Percentiles rank a stretch among this genome's conserved stretches.
These are phyloP conservation scores for Dinochytrium kinnereticum DNA, from an alignment of 371 early-diverging fungal genomes.

Conservation along the genomic window DNA sequence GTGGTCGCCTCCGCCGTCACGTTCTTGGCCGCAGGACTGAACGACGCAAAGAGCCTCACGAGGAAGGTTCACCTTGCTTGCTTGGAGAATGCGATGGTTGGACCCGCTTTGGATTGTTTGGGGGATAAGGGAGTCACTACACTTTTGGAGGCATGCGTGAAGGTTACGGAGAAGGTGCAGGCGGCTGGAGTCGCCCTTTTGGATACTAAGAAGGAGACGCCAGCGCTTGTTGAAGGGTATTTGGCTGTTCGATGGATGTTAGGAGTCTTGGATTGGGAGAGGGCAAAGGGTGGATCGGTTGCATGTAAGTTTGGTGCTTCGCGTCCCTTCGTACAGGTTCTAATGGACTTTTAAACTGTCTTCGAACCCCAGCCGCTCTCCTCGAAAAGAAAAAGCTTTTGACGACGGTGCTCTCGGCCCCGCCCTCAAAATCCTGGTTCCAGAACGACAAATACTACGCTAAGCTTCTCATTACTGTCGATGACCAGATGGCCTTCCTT, in stretches of 20 bases:
- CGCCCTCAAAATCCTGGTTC: slow-evolving; percentile 70
- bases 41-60: slow-evolving; percentile 60
- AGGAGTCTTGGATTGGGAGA: slow-evolving; percentile 33
- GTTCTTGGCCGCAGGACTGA: slow-evolving; percentile 61
- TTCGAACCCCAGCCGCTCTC: slow-evolving; percentile 8
- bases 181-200: slow-evolving; percentile 46
- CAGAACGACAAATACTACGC: slow-evolving; percentile 82
- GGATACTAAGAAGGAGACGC: slow-evolving; percentile 51
- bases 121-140: slow-evolving; percentile 33
- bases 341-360: slow-evolving; percentile 4
- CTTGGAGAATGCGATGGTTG: slow-evolving; percentile 16
- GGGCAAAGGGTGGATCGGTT: slow-evolving; percentile 17
- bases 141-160: slow-evolving; percentile 49
- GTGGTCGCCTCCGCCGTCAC: slow-evolving; percentile 54
- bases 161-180: slow-evolving; percentile 47
- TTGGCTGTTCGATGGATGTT: slow-evolving; percentile 40
- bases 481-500: slow-evolving; percentile 54
- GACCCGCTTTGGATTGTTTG: slow-evolving; percentile 4
- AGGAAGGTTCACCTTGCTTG: slow-evolving; percentile 56
- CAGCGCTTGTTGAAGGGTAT: slow-evolving; percentile 49
- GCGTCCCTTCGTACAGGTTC: neutral
- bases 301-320: slow-evolving; percentile 32
- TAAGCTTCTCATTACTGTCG: slow-evolving; percentile 71
- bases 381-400: slow-evolving; percentile 37
- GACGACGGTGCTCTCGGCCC: slow-evolving; percentile 22